These are phyloP conservation scores for Dissoconium aciculare DNA, from an alignment of 2,329 filamentous ascomycete genomes.

Conservation along the genomic window DNA sequence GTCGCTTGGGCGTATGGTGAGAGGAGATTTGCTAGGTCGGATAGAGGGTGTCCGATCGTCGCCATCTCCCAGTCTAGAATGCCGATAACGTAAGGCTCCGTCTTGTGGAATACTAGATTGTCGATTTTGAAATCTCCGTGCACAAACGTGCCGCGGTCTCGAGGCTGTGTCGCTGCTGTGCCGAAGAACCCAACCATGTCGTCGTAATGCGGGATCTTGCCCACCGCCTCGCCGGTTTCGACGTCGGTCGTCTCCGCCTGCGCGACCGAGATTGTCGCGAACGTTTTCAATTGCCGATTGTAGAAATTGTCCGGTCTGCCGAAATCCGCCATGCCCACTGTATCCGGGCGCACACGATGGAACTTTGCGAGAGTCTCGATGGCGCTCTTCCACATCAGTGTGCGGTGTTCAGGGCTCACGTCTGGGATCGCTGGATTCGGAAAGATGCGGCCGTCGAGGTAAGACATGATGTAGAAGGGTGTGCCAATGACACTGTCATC, in stretches of 20 bases:
- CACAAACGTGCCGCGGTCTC: slow-evolving; percentile 63
- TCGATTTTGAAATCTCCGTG: slow-evolving; percentile 90
- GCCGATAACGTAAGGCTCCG: slow-evolving; percentile 74
- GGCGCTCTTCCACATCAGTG: slow-evolving; percentile 72
- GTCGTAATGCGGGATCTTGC: slow-evolving; percentile 67
- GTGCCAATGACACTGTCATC: slow-evolving; percentile 69
- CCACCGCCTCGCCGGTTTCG: slow-evolving; percentile 62
- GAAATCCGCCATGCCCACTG: slow-evolving; percentile 55
- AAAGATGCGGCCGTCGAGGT: slow-evolving; percentile 84
- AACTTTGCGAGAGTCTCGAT: slow-evolving; percentile 71
- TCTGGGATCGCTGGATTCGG: slow-evolving; percentile 72
- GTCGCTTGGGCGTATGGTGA: not conserved
- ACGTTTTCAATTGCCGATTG: slow-evolving; percentile 69
- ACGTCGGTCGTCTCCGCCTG: slow-evolving; percentile 64
- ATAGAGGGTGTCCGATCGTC: slow-evolving; percentile 88
- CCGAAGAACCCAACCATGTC: slow-evolving; percentile 68
- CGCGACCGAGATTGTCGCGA: slow-evolving; percentile 59
- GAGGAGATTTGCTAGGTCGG: slow-evolving; percentile 67
- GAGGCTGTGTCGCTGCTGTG: slow-evolving; percentile 53
- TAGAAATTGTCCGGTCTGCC: slow-evolving; percentile 70
- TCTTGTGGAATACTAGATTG: slow-evolving; percentile 60
- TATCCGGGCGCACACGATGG: slow-evolving; percentile 54
- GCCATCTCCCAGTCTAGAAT: slow-evolving; percentile 98
- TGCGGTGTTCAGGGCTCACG: slow-evolving; percentile 52
- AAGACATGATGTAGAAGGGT: slow-evolving; percentile 95